Evolutionary conservation across 2,329 filamentous ascomycete species (phyloP), one percentile per base, ranked within the genome.

Genomic region (Ophiocordyceps polyrhachis-furcata): DNA sequence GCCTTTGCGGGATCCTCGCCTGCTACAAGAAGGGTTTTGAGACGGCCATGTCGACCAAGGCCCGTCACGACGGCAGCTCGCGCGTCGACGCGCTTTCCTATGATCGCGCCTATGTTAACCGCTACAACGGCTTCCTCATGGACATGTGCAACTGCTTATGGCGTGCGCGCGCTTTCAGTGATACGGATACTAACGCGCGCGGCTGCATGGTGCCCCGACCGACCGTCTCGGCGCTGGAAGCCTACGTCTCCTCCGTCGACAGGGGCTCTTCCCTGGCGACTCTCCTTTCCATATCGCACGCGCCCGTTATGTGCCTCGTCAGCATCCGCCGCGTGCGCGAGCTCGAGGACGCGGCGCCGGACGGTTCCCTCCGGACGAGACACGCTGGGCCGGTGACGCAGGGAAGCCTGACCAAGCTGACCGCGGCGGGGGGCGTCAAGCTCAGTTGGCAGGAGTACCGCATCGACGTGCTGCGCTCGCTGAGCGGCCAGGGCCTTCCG

Each of bases 121-220:
- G 71, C 21, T 88, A 91, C 64, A 93, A 93, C 57, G 81, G 81
- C 20, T 87, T 82, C 57, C 71, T 93, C 29, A 88, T 91, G 76
- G 86, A 93, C 56, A 72, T 87, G 29, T 88, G 84, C 65, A 93
- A 93, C 56, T 76, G 83, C 43, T 59, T 91, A 42, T 93, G 85
- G 85, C 74, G 84, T 9, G 74, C 75, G 20, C 74, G 79, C 13
- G 85, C 81, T 1, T 80, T 93, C 47, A 75, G 75, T 47, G 64
- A 64, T 13, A 65, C 66, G 2, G 83, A 89, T 50, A 63, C 70
- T n/a, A 78, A 78, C 53, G 68, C 75, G 2, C 67, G 69, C 44
- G 76, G 73, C 9, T 77, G 73, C 51, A 60, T 71, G 47, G 50
- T 74, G 7, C 58, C 70, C 14, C 53, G 54, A 12, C 48, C 62